phyloP scores from a whole-genome alignment of 2,329 filamentous ascomycete genomes.

The Aschersonia sp. region DNA sequence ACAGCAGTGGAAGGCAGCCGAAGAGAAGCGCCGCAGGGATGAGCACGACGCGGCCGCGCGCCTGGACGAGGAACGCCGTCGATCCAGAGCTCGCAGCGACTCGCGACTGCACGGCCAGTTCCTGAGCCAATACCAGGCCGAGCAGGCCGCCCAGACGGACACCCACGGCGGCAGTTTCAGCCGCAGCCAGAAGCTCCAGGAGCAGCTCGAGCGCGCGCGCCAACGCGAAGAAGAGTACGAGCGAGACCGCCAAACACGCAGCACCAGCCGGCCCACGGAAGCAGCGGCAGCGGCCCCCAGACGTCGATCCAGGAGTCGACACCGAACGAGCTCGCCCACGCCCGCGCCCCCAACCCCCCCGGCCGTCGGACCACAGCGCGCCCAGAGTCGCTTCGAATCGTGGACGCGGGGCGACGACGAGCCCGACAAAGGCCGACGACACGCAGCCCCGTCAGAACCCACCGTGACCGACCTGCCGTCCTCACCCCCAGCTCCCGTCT shows the following conservation, averaged over 20 bases:
- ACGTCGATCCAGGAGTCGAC: constrained; percentile 12
- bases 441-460: constrained; percentile 28
- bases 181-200: constrained; percentile 61
- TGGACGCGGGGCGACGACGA: constrained; percentile 48
- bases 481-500: neutral
- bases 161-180: constrained; percentile 44
- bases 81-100: constrained; percentile 48
- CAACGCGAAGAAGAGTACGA: constrained; percentile 50
- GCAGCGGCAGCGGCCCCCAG: constrained; percentile 5
- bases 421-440: constrained; percentile 45
- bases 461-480: neutral
- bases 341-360: neutral
- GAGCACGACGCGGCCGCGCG: constrained; percentile 59
- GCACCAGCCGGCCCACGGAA: constrained; percentile 13
- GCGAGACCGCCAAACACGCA: constrained; percentile 33
- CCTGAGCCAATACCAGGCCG: constrained; percentile 72
- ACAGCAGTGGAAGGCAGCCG: constrained; percentile 60
- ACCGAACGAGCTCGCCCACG: constrained; percentile 2
- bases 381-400: constrained; percentile 39
- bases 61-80: constrained; percentile 51
- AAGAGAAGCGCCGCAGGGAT: constrained; percentile 55
- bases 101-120: constrained; percentile 66
- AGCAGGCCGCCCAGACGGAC: constrained; percentile 27
- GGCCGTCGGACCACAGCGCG: constrained; percentile 5
- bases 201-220: constrained; percentile 48